Conservation (phyloP, 768 basidiomycete species). For the Glaciozyma martinii region DNA sequence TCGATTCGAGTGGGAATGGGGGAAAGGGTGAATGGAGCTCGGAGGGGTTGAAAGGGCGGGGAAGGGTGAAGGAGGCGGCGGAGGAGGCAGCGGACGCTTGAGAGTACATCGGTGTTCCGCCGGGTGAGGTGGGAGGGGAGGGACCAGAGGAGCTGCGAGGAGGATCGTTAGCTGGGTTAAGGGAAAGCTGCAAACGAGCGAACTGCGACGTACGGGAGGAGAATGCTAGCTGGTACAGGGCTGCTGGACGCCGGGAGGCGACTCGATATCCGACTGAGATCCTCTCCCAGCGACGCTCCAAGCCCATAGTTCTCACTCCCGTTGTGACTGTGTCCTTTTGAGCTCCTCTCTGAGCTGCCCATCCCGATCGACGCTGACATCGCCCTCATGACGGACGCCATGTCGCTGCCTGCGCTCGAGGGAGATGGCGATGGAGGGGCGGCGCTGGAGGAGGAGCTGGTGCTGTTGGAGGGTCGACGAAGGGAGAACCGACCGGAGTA, state of each 20-base stretch:
- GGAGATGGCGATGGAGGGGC: no score
- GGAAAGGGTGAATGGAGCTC: not conserved
- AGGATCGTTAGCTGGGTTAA: not conserved
- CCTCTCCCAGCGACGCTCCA: no score
- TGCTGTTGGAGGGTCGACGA: no score
- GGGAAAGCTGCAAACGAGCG: not conserved
- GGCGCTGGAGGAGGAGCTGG: no score
- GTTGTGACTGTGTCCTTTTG: not conserved
- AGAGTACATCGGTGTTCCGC: not conserved
- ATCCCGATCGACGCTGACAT: constrained; percentile 26
- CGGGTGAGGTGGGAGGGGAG: not conserved
- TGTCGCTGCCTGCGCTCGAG: not conserved
- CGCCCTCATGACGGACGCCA: constrained; percentile 14
- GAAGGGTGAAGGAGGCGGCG: no score
- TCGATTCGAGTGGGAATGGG: not conserved
- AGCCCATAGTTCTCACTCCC: no score
- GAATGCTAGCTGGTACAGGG: constrained; percentile 3
- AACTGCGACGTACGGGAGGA: constrained; percentile 23
- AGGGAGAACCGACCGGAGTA: no score
- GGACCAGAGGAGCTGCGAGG: not conserved
- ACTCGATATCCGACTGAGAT: not conserved
- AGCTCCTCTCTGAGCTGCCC: constrained; percentile 7
- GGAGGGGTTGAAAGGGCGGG: not conserved
- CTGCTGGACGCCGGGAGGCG: not conserved
- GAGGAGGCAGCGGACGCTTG: not conserved